A percentile compares a stretch with the other conserved stretches of the same genome.
These are phyloP conservation scores for Daldinia childiae DNA, from an alignment of 495 filamentous ascomycete species.

Conservation along the genomic window DNA sequence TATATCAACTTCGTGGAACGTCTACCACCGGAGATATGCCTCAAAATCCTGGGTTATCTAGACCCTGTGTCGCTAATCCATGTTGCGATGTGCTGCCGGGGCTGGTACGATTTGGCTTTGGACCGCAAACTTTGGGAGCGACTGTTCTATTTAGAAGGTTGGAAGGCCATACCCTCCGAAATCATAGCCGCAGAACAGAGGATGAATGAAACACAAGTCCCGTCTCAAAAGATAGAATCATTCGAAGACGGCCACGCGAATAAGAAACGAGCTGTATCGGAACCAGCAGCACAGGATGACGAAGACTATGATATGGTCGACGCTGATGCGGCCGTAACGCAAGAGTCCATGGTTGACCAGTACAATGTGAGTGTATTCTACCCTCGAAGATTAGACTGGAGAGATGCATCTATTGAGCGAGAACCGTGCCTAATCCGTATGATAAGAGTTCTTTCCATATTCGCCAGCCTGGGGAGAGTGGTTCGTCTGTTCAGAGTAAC, in stretches of 20 bases:
- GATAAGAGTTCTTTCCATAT: constrained; percentile 52
- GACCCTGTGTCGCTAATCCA: constrained; percentile 78
- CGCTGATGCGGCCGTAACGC: constrained; percentile 39
- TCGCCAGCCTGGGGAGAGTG: constrained; percentile 34
- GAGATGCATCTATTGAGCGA: constrained; percentile 34
- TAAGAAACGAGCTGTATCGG: constrained; percentile 60
- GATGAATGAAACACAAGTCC: constrained; percentile 49
- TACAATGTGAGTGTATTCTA: constrained; percentile 22
- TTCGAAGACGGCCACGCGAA: constrained; percentile 53
- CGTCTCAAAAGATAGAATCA: constrained; percentile 45
- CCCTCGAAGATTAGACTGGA: constrained; percentile 44
- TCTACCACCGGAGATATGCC: constrained; percentile 87
- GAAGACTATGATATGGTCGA: constrained; percentile 61
- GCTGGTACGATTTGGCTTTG: constrained; percentile 82
- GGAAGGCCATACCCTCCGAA: constrained; percentile 74
- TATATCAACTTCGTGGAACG: constrained; percentile 90
- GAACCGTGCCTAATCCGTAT: constrained; percentile 43
- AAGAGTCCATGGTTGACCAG: constrained; percentile 41
- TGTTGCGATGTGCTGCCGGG: constrained; percentile 77
- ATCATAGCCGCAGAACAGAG: constrained; percentile 73
- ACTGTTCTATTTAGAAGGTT: constrained; percentile 84
- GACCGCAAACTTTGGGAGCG: constrained; percentile 88
- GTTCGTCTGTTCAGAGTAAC: constrained; percentile 42
- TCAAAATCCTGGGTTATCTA: constrained; percentile 87
- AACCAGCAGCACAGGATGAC: constrained; percentile 41